phyloP scores from a whole-genome alignment of 2,329 filamentous ascomycete species.

The Claviceps sp. region DNA sequence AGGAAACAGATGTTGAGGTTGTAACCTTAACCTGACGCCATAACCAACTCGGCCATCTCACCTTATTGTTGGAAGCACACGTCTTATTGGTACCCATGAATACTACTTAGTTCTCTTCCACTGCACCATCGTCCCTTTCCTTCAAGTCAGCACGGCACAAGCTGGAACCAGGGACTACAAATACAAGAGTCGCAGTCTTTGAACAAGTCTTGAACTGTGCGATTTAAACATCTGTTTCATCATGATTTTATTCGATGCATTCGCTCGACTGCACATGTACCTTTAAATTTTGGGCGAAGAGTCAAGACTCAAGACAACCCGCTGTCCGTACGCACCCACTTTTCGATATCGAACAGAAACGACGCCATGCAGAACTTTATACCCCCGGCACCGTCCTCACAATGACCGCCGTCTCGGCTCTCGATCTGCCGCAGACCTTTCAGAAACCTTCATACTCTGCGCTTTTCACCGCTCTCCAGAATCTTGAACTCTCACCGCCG shows the following conservation, averaged over 20 bases:
- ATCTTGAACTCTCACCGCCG: conserved; percentile 52
- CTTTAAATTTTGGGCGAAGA: neutral
- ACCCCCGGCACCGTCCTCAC: neutral
- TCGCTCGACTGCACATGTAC: neutral
- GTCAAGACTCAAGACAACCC: neutral
- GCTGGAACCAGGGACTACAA: neutral
- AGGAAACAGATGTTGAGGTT: conserved; percentile 17
- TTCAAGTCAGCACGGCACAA: no score
- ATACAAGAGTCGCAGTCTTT: neutral
- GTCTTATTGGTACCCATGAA: rapidly evolving
- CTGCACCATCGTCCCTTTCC: neutral
- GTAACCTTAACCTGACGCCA: conserved; percentile 21
- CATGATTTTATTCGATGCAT: neutral
- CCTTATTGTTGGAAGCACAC: neutral
- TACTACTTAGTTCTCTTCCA: rapidly evolving
- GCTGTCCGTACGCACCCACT: neutral
- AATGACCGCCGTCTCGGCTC: conserved; percentile 14
- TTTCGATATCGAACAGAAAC: neutral
- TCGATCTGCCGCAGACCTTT: conserved; percentile 71
- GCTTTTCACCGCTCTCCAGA: conserved; percentile 51
- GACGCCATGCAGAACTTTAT: neutral
- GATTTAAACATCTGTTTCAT: neutral
- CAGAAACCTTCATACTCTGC: conserved; percentile 53
- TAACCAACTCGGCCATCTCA: conserved; percentile 24
- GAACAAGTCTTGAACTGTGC: neutral